phyloP scores from a whole-genome alignment of 192 early-diverging fungal genomes.

The Coemansia sp. region DNA sequence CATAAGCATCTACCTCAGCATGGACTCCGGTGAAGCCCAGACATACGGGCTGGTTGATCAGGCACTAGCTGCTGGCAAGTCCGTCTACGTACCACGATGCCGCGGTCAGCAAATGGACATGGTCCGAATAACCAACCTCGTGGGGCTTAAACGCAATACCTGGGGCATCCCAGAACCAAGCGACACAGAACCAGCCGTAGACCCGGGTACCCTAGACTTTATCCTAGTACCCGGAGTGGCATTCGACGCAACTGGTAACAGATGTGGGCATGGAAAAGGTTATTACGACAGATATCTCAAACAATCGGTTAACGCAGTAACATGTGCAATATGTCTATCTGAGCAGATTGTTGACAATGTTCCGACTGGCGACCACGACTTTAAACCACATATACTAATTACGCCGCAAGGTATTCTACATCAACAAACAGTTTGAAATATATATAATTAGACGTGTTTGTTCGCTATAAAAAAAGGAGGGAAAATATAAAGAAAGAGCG shows the following conservation, averaged over 20 bases:
- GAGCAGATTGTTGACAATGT: constrained; percentile 38
- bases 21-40: constrained; percentile 33
- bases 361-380: constrained; percentile 26
- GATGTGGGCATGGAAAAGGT: constrained; percentile 51
- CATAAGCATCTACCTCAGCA: constrained; percentile 49
- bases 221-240: constrained; percentile 49
- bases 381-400: constrained; percentile 31
- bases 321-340: constrained; percentile 41
- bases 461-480: constrained; percentile 7
- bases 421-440: not conserved
- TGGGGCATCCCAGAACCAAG: constrained; percentile 51
- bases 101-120: constrained; percentile 32
- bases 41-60: constrained; percentile 16
- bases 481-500: not conserved
- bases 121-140: constrained; percentile 21
- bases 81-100: constrained; percentile 44
- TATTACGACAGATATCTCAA: constrained; percentile 47
- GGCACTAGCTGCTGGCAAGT: constrained; percentile 26
- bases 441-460: not conserved
- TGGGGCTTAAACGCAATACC: constrained; percentile 1
- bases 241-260: constrained; percentile 28
- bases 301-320: not conserved
- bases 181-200: constrained; percentile 6
- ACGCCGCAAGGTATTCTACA: constrained; percentile 27
- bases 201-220: constrained; percentile 34